Percentiles rank a stretch among this genome's conserved stretches.
Conservation (phyloP, 1,284 basidiomycete genomes). For the Coniferiporia weirii region DNA sequence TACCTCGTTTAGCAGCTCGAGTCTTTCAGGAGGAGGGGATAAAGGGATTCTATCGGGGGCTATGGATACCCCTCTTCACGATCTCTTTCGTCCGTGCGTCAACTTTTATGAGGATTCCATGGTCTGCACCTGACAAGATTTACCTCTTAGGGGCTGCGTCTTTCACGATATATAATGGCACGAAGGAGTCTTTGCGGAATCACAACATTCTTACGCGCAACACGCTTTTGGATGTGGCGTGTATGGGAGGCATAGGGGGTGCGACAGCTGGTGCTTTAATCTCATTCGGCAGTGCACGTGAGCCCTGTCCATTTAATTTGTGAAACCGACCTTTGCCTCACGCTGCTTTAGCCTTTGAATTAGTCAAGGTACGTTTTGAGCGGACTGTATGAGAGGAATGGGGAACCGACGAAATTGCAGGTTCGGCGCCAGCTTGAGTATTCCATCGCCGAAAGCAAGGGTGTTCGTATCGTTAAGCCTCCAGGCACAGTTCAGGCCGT, state of each 20-base stretch:
- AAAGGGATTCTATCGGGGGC: constrained; percentile 84
- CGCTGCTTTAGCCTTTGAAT: constrained; percentile 71
- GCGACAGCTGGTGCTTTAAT: constrained; percentile 81
- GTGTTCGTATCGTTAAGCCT: constrained; percentile 58
- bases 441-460: constrained; percentile 80
- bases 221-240: constrained; percentile 62
- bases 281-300: constrained; percentile 79
- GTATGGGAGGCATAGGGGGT: constrained; percentile 73
- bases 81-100: constrained; percentile 92
- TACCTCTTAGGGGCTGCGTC: constrained; percentile 66
- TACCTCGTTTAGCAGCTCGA: constrained; percentile 64
- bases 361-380: constrained; percentile 60
- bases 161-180: constrained; percentile 90
- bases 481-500: constrained; percentile 73
- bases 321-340: constrained; percentile 16
- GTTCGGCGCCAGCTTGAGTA: constrained; percentile 91
- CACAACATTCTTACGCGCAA: constrained; percentile 53
- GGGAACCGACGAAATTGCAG: constrained; percentile 32
- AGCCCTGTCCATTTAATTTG: constrained; percentile 32
- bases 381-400: background rate
- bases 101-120: constrained; percentile 12
- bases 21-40: constrained; percentile 91
- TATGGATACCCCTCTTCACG: constrained; percentile 91
- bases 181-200: constrained; percentile 76
- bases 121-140: constrained; percentile 16